Evolutionary conservation across 306 rosid species (phyloP), one percentile per base, ranked within the genome.

Genomic region (Quercus mongolica): DNA sequence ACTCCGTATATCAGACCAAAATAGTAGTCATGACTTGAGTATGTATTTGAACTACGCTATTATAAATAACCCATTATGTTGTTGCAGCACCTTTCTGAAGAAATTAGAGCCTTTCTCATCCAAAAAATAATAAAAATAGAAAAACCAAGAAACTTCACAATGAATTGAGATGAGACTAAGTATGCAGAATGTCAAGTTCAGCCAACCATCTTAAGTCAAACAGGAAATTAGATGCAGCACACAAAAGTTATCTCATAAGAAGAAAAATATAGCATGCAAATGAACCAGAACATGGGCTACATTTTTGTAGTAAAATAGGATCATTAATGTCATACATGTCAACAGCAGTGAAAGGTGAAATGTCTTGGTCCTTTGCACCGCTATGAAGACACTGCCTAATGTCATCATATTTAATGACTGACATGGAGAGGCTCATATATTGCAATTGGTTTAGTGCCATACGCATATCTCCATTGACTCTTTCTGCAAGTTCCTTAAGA

Each of bases 371-470:
- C 91, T 95, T 95, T 18, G 86, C 86, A 80, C 92, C 89, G 76
- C 82, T 80, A 74, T 84, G 89, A 69, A 92, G 80, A 57, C 98
- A 97, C 73, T 83, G 92, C 86, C 92, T 90, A 19, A 95, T 80
- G 79, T 95, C 96, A 54, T 95, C 99, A 30, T 90, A 95, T 75
- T 90, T 87, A 69, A 95, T 89, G 76, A 89, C 88, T 7, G 97
- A 89, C 94, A 87, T 90, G 58, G 99, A 91, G 82, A 93, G 88
- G 89, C 99, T 89, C 97, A 95, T 91, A 79, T 91, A 95, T 15
- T 95, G 99, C 80, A 95, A 83, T 84, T 91, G 98, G 79, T 95
- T 95, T 79, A 93, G 73, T 56, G 99, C 98, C 99, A 93, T 95
- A 15, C 98, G 94, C 93, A 95, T 89, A 84, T 93, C 99, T 77